Percentiles rank a stretch among this genome's conserved stretches.
phyloP scores from a whole-genome alignment of 2,329 filamentous ascomycete species.

The Daldinia sp. region DNA sequence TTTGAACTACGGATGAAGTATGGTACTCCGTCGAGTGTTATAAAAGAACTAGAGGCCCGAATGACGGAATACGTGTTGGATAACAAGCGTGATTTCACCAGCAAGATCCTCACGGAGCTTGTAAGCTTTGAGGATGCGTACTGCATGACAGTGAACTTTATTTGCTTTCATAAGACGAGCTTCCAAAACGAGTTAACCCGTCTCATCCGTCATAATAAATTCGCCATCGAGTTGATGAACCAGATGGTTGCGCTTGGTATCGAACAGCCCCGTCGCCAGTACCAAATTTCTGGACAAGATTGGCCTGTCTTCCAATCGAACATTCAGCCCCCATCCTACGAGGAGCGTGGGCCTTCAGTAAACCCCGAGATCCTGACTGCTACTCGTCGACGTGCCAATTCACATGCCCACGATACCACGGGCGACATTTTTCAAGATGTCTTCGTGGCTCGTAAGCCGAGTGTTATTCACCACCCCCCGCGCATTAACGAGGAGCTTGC shows the following conservation, averaged over 20 bases:
- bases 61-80: slow-evolving; percentile 85
- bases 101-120: slow-evolving; percentile 88
- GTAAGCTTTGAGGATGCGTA: slow-evolving; percentile 84
- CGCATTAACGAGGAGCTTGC: slow-evolving; percentile 47
- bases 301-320: slow-evolving; percentile 71
- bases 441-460: slow-evolving; percentile 57
- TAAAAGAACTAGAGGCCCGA: slow-evolving; percentile 82
- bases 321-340: slow-evolving; percentile 51
- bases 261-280: slow-evolving; percentile 82
- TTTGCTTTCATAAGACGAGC: slow-evolving; percentile 98
- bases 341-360: slow-evolving; percentile 40
- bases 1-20: slow-evolving; percentile 88
- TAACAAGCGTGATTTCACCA: slow-evolving; percentile 91
- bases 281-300: slow-evolving; percentile 74
- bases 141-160: slow-evolving; percentile 87
- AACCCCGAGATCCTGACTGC: slow-evolving; percentile 46
- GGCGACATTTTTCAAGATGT: slow-evolving; percentile 60
- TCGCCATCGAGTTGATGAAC: slow-evolving; percentile 90
- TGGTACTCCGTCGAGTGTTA: slow-evolving; percentile 83
- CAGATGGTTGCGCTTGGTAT: slow-evolving; percentile 87
- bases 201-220: slow-evolving; percentile 91
- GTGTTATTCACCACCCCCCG: slow-evolving; percentile 42
- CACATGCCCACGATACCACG: slow-evolving; percentile 43
- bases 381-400: slow-evolving; percentile 48
- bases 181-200: slow-evolving; percentile 95